Conservation (phyloP, 2,329 filamentous ascomycete genomes). For the Bipolaris cookei region DNA sequence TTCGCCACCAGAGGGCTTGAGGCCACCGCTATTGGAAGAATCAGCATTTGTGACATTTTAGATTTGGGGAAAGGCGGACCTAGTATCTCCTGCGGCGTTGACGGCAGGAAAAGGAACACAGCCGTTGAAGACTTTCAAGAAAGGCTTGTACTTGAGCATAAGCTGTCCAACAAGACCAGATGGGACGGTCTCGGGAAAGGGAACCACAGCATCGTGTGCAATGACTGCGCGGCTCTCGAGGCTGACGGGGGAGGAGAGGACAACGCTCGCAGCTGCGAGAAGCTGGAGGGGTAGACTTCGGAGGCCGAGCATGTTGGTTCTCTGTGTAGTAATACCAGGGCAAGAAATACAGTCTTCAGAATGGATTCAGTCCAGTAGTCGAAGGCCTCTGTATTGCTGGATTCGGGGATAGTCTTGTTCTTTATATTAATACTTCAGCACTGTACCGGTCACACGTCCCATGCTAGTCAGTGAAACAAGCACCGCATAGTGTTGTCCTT, state of each 20-base stretch:
- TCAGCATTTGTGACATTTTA: background rate
- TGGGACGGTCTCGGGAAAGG: conserved; percentile 62
- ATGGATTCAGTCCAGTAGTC: background rate
- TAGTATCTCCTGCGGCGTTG: conserved; percentile 62
- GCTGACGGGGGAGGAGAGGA: conserved; percentile 32
- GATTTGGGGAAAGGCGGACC: conserved; percentile 49
- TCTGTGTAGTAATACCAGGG: too few relatives aligned
- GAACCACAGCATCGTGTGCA: conserved; percentile 56
- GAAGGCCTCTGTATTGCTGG: background rate
- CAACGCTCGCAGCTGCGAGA: conserved; percentile 25
- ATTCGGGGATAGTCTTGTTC: background rate
- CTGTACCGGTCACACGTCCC: background rate
- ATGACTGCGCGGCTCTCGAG: conserved; percentile 53
- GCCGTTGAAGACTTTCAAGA: conserved; percentile 62
- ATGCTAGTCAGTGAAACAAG: background rate
- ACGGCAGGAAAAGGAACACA: conserved; percentile 70
- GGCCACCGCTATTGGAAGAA: conserved; percentile 50
- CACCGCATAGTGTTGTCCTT: background rate
- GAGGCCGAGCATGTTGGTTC: conserved; percentile 33
- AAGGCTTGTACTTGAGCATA: conserved; percentile 64
- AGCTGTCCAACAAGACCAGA: conserved; percentile 54
- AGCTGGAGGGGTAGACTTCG: conserved; percentile 33
- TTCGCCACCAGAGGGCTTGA: conserved; percentile 50
- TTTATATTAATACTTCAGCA: conserved; percentile 5
- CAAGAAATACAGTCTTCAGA: background rate